phyloP scores from a whole-genome alignment of 495 filamentous ascomycete species.

The Poronia punctata region DNA sequence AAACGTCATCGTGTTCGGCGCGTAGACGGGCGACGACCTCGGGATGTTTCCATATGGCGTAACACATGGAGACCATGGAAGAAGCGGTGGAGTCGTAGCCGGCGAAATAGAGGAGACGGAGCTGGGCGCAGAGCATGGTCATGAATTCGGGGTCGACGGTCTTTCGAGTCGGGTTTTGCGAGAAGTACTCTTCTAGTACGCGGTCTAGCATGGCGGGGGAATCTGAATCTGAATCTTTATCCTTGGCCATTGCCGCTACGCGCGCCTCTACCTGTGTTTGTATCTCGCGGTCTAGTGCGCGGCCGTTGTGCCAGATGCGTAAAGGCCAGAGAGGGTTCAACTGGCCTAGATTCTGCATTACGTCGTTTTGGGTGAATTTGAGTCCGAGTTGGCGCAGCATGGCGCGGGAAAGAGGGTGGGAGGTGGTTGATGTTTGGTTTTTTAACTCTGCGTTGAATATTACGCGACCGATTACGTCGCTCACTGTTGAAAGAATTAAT shows the following conservation, averaged over 20 bases:
- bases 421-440: conserved; percentile 19
- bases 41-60: conserved; percentile 39
- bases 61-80: conserved; percentile 33
- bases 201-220: conserved; percentile 22
- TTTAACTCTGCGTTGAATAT: conserved; percentile 23
- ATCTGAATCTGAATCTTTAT: too few relatives aligned
- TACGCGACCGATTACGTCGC: conserved; percentile 53
- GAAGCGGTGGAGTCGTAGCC: conserved; percentile 33
- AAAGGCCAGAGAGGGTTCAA: conserved; percentile 19
- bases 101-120: conserved; percentile 25
- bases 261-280: conserved; percentile 13
- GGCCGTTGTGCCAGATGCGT: conserved; percentile 22
- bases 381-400: conserved; percentile 22
- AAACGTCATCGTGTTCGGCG: conserved; percentile 39
- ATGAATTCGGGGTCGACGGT: conserved; percentile 18
- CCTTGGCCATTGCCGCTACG: too few relatives aligned
- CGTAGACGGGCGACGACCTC: conserved; percentile 29
- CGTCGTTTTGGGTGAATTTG: conserved; percentile 19
- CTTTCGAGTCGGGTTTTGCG: conserved; percentile 9
- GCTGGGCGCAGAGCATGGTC: conserved; percentile 15
- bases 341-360: conserved; percentile 19
- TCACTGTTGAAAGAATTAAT: too few relatives aligned
- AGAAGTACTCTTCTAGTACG: conserved; percentile 21
- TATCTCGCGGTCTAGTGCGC: conserved; percentile 20
- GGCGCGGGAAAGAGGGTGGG: conserved; percentile 20